A percentile compares a stretch with the other conserved stretches of the same genome.
Evolutionary conservation across 2,329 filamentous ascomycete species (phyloP).

Genomic region (Fulvia fulva): DNA sequence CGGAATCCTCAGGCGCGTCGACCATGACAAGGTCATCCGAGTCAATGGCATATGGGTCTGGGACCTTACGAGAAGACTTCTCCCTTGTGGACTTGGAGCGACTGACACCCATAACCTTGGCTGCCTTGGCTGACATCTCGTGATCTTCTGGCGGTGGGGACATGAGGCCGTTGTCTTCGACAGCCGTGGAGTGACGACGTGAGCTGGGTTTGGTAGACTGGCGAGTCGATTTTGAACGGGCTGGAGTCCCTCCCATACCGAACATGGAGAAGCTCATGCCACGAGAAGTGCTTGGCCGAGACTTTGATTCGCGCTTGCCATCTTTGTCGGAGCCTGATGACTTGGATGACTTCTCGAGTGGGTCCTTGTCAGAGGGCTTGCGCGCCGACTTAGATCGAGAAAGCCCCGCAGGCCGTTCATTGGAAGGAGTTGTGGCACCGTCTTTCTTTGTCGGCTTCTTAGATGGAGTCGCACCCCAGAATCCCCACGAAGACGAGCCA

Average conservation of each 20-base stretch:
- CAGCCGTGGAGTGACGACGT: conserved; percentile 55
- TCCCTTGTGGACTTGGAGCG: conserved; percentile 45
- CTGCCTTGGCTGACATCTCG: conserved; percentile 66
- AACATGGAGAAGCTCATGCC: conserved; percentile 63
- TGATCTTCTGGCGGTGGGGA: conserved; percentile 69
- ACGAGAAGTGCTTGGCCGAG: conserved; percentile 53
- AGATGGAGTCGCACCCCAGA: conserved; percentile 57
- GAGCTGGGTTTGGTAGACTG: conserved; percentile 45
- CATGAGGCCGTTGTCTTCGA: conserved; percentile 63
- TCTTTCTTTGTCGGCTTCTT: conserved; percentile 35
- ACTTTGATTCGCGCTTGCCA: conserved; percentile 47
- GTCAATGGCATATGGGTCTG: conserved; percentile 59
- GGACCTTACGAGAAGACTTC: conserved; percentile 49
- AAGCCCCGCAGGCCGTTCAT: conserved; percentile 42
- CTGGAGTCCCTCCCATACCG: conserved; percentile 44
- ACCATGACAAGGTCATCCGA: conserved; percentile 56
- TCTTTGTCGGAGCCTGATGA: conserved; percentile 72
- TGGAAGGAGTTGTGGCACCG: conserved; percentile 36
- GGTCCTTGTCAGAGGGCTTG: conserved; percentile 47
- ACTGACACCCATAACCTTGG: conserved; percentile 65
- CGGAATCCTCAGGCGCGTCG: conserved; percentile 44
- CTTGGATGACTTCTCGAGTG: conserved; percentile 60
- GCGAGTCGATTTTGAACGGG: conserved; percentile 62
- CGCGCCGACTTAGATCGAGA: conserved; percentile 56
- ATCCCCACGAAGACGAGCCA: conserved; percentile 62